Base-by-base conservation (phyloP, 768 basidiomycete species). In the Tylopilus sp. region DNA sequence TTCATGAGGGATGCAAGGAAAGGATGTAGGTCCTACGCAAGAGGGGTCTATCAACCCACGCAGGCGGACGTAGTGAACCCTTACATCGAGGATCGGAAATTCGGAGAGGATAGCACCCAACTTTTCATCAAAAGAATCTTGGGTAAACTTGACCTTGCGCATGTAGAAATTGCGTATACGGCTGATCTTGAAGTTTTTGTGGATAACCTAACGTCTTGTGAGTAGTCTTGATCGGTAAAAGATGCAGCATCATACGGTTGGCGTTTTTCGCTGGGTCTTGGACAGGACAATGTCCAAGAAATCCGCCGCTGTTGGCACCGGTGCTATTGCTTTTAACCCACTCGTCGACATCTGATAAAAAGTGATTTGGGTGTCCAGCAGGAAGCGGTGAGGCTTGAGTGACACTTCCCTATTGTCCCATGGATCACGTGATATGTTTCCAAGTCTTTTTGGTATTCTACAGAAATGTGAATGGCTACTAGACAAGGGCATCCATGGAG, bases 131-230 rank as follows among this genome's bases (percentile, higher is more conserved):
- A 98, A 98, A 15, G 89, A 79, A 65, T 98, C 94, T 70, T 98
- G 94, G 3, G 95, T 95, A 70, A 97, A 98, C 72, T 95, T 98
- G 73, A 99, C 95, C 72, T 99, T 99, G 69, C 95, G 85, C 95
- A 98, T 98, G 72, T 99, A 97, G 66, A 93, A 93, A 63, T 93
- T 92, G 56, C 95, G 83, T 73, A 98, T 98, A 60, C 95, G 88
- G 59, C 92, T 94, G 71, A 99, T 99, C 77, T 99, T 98, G 79
- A 97, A 98, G 78, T 98, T 98, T 79, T 97, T 98, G 73, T 98
- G 97, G 68, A 98, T 98, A 59, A 95, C 93, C 91, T 92, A 57
- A 35, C 13, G 11, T 18, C 36, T 22, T 7, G 28, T 28, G 8
- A 7, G 11, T 36, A 45, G 35, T 23, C n/a, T 36, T 26, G 49